Base-by-base conservation (phyloP, 345 rosid genomes). In the Arabis hirsuta region DNA sequence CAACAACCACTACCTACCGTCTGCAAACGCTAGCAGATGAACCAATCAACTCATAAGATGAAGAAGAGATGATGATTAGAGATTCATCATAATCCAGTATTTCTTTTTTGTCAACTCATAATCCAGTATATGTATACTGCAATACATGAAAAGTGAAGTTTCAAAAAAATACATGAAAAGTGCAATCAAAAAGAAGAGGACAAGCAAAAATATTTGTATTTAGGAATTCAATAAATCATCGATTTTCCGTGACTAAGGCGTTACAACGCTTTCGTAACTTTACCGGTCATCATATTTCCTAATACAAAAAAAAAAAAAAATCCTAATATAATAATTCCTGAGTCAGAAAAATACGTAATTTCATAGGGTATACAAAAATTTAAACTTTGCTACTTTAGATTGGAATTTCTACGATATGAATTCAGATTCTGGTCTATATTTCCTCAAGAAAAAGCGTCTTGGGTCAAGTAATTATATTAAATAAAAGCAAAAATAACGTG, bases 211-310 rank as follows among this genome's bases (percentile, higher is more conserved):
- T 16, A 62, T 62, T 29, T 29, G n/a, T 14, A 43, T 31, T 26
- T 44, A 36, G 38, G 47, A 51, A 16, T 55, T 73, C 4, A 55
- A 14, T 47, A 56, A 26, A 29, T 73, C 65, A 26, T 56, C 4
- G 24, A 38, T 52, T 47, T 55, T 8, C 59, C 57, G 65, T 73
- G 71, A 48, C 10, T 45, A 55, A 26, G 50, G 58, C 16, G 32
- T 72, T 64, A 55, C 65, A 26, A 55, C 12, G 38, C 26, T 64
- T 63, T 72, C 16, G 19, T 72, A 72, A 55, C 62, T 45, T 44
- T 61, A 39, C 34, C n/a, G 41, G 24, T 50, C 22, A 39, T 44
- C 39, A n/a, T 57, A 32, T 5, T 31, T 47, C 29, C n/a, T 10
- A n/a, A n/a, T n/a, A n/a, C n/a, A n/a, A n/a, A n/a, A n/a, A n/a